These are phyloP conservation scores for Plasmodium ovale DNA, from an alignment of 169 alveolate genomes.

Conservation along the genomic window DNA sequence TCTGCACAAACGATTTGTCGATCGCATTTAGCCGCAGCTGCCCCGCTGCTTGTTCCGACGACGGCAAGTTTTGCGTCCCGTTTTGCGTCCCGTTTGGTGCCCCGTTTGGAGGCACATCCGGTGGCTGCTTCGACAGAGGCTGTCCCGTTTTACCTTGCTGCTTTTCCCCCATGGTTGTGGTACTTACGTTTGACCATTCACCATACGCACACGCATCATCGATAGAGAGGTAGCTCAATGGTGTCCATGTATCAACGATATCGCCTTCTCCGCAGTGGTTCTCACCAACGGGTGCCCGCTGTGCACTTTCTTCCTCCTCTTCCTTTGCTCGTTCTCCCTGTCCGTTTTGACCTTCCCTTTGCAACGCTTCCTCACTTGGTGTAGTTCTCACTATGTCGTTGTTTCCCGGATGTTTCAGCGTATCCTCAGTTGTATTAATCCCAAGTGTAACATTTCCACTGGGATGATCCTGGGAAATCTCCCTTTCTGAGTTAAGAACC, in stretches of 20 bases:
- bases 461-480: too few species aligned
- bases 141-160: neutral
- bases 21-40: constrained; percentile 20
- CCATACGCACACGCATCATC: neutral
- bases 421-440: too few species aligned
- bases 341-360: neutral
- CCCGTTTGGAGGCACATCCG: neutral
- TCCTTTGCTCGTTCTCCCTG: neutral
- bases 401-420: too few species aligned
- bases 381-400: too few species aligned
- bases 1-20: constrained; percentile 56
- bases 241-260: neutral
- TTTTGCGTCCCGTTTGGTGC: neutral
- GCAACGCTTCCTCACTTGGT: neutral
- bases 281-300: too few species aligned
- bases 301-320: neutral
- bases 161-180: neutral
- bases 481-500: too few species aligned
- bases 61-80: neutral
- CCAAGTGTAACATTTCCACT: too few species aligned
- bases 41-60: neutral
- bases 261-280: too few species aligned
- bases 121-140: too few species aligned
- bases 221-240: neutral
- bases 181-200: too few species aligned